Evolutionary conservation across 345 rosid genomes (phyloP), one percentile per base, ranked within the genome.

Genomic region (Cardamine chenopodiifolia): DNA sequence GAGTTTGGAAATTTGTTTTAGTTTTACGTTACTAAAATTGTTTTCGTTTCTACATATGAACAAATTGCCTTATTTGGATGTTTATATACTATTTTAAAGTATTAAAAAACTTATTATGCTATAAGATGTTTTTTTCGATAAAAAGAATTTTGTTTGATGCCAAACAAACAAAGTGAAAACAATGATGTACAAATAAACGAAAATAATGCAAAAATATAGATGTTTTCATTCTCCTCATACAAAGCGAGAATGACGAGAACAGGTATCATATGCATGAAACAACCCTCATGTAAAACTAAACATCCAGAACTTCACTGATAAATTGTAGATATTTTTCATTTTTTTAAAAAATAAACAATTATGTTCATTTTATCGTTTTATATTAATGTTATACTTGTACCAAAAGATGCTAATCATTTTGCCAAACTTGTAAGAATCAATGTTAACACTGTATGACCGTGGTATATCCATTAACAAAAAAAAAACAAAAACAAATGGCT

Each of bases 221-320:
- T 35, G 29, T 19, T 17, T 60, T 0, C 3, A 19, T 19, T 37
- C 47, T 6, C 12, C n/a, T 2, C 28, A 11, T 31, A 31, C 17
- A 34, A 32, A 47, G 56, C 57, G 34, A 58, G 32, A 70, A 58
- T 70, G 48, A 59, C 48, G 67, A 70, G 57, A 58, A 70, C 66
- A 58, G 9, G 25, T 47, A 32, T 34, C 13, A 22, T 20, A 23
- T 31, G 74, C 74, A 58, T 58, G 58, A 59, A 59, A 44, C 56
- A 68, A 7, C 26, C 26, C 49, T 28, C 19, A 7, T 11, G 8
- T 22, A 17, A 7, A 26, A 26, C 5, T 7, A 50, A 35, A 13
- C 25, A 62, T 70, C 63, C n/a, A 54, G 22, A 57, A 15, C 32
- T 59, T 37, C 31, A 20, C 65, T 37, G 9, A 3, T 15, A 8